Conservation (phyloP, 352 stramenopile genomes). For the Ophiocytium majus region DNA sequence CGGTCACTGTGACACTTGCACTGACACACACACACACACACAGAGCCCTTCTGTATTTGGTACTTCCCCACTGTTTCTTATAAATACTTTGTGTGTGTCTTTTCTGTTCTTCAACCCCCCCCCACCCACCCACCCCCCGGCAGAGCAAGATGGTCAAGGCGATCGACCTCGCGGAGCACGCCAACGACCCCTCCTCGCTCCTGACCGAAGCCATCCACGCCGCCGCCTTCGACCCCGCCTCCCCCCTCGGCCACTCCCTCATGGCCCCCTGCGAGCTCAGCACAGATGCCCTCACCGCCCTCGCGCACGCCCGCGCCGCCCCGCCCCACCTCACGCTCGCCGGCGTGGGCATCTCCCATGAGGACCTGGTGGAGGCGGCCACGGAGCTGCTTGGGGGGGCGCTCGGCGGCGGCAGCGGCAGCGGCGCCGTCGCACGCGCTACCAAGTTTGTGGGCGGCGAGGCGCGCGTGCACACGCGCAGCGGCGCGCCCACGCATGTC, state of each 20-base stretch:
- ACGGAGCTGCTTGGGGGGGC: background rate
- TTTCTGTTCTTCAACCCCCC: background rate
- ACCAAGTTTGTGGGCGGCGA: conserved; percentile 11
- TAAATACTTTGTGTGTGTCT: too few relatives aligned
- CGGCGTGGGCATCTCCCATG: conserved; percentile 9
- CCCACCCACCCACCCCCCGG: too few relatives aligned
- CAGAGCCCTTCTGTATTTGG: too few relatives aligned
- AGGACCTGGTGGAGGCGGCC: background rate
- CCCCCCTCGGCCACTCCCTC: conserved; percentile 17
- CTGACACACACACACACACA: too few relatives aligned
- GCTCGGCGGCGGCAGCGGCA: background rate
- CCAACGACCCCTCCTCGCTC: background rate
- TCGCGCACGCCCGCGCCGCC: background rate
- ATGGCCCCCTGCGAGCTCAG: conserved; percentile 8
- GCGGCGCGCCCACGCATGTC: background rate
- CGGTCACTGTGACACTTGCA: too few relatives aligned
- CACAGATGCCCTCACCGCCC: background rate
- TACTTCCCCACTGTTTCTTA: too few relatives aligned
- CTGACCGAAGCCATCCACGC: background rate
- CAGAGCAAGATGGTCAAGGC: conserved; percentile 22
- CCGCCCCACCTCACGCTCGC: conserved; percentile 7
- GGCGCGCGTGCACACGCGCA: background rate
- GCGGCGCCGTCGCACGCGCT: background rate
- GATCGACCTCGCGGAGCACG: conserved; percentile 13
- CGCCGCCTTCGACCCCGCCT: conserved; percentile 14